Evolutionary conservation across 768 basidiomycete genomes (phyloP), one percentile per base, ranked within the genome.

Genomic region (Cystobasidium tubakii): DNA sequence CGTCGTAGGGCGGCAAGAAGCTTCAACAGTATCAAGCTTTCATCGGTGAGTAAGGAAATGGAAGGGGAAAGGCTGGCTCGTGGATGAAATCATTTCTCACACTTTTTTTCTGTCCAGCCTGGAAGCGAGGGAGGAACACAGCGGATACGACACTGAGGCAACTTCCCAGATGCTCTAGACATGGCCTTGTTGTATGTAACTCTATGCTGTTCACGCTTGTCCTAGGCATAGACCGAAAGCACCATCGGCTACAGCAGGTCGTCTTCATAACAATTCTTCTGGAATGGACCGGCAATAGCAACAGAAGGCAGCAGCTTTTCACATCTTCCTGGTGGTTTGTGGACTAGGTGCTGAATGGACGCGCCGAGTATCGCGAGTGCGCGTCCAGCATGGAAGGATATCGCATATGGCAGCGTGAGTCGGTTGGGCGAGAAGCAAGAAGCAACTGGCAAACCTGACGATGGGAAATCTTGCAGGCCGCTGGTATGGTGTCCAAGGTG

Each of bases 401-500:
- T 79, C 46, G 43, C 33, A 13, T 79, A 78, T 60, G 78, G 78
- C 27, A 67, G 66, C 0, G 78, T 79, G 27, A 53, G 77, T 64
- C 33, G 21, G 19, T 1, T 6, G 23, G 25, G 1, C 25, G 0
- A 60, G 15, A 31, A 27, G 62, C 25, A 29, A 7, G 7, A 23
- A n/a, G 46, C 39, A 27, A 21, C 12, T 34, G 27, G 9, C 27
- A n/a, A 54, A 55, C 39, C n/a, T 1, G 46, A 62, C 6, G 25
- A 53, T 66, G 46, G 46, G 34, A 50, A 62, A 33, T 17, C 1
- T 7, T 27, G 0, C 55, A 92, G 91, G 82, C 87, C 70, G 91
- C 93, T 70, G 94, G 94, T 29, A 92, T 95, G 84, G 84, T 86
- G 10, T 88, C 92, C 25, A 91, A 92, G 82, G 83, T 92, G 19